Conservation (phyloP, 1,139 yeast genomes). For the Lodderomyces pseudojiufengensis region DNA sequence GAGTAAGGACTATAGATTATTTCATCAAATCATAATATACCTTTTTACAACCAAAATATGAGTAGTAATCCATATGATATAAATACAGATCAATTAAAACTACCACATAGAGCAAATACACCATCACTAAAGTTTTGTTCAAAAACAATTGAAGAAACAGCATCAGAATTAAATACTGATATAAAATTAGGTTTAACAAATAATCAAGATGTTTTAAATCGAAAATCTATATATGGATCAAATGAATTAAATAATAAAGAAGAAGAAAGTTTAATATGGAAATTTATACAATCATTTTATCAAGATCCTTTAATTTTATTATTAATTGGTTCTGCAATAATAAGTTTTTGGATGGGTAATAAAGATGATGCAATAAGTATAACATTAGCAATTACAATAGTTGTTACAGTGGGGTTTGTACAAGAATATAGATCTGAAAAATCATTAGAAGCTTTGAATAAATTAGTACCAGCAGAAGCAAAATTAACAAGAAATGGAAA, state of each 20-base stretch:
- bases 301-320: slow-evolving; percentile 86
- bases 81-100: slow-evolving; percentile 20
- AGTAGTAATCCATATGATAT: slow-evolving; percentile 16
- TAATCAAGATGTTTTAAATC: slow-evolving; percentile 62
- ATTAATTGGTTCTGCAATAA: slow-evolving; percentile 80
- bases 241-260: slow-evolving; percentile 74
- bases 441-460: slow-evolving; percentile 84
- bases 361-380: slow-evolving; percentile 90
- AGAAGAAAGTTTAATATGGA: slow-evolving; percentile 65
- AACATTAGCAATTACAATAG: slow-evolving; percentile 82
- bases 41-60: slow-evolving; percentile 10
- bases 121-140: slow-evolving; percentile 55
- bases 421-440: slow-evolving; percentile 95
- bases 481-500: slow-evolving; percentile 79
- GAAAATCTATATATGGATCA: slow-evolving; percentile 72
- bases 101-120: slow-evolving; percentile 26
- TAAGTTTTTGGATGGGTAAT: slow-evolving; percentile 88
- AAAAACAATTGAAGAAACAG: slow-evolving; percentile 59
- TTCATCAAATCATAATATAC: no score
- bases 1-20: neutral
- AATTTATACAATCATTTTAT: slow-evolving; percentile 74
- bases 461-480: slow-evolving; percentile 91
- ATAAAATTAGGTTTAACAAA: slow-evolving; percentile 55
- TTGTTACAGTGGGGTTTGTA: slow-evolving; percentile 91
- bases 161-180: slow-evolving; percentile 60